Percentiles rank a stretch among this genome's conserved stretches.
These are phyloP conservation scores for Fusarium sacchari DNA, from an alignment of 2,329 filamentous ascomycete species.

Conservation along the genomic window DNA sequence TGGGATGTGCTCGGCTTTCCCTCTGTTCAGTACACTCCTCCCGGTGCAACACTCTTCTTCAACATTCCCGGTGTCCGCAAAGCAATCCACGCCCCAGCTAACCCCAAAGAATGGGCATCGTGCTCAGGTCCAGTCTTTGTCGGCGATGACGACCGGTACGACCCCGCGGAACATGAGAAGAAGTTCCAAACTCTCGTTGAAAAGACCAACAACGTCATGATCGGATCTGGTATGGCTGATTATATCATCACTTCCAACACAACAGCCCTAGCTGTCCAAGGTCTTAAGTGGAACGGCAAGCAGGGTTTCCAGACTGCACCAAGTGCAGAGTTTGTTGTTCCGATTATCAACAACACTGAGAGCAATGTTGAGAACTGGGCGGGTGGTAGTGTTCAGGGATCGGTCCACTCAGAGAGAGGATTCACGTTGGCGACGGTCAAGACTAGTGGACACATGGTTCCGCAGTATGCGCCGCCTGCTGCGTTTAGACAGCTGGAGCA, in stretches of 20 bases:
- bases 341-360: slow-evolving; percentile 3
- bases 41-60: not conserved
- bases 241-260: slow-evolving; percentile 25
- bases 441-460: slow-evolving; percentile 23
- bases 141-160: not conserved
- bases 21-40: not conserved
- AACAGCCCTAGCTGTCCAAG: not conserved
- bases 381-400: slow-evolving; percentile 12
- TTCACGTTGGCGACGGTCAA: slow-evolving; percentile 12
- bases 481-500: slow-evolving; percentile 14
- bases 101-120: slow-evolving; percentile 2
- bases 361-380: slow-evolving; percentile 20
- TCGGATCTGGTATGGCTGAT: slow-evolving; percentile 9
- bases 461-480: slow-evolving; percentile 16
- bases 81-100: not conserved
- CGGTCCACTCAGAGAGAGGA: not conserved
- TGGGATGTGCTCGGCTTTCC: slow-evolving; percentile 1
- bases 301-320: slow-evolving; percentile 8
- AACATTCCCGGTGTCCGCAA: slow-evolving; percentile 7
- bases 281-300: slow-evolving; percentile 9
- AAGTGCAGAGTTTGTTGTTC: slow-evolving; percentile 8
- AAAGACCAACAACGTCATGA: slow-evolving; percentile 14
- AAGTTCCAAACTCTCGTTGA: slow-evolving; percentile 15
- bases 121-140: slow-evolving; percentile 4
- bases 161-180: slow-evolving; percentile 3